A percentile compares a stretch with the other conserved stretches of the same genome.
phyloP scores from a whole-genome alignment of 768 basidiomycete species.

The Boletus rex-veris region DNA sequence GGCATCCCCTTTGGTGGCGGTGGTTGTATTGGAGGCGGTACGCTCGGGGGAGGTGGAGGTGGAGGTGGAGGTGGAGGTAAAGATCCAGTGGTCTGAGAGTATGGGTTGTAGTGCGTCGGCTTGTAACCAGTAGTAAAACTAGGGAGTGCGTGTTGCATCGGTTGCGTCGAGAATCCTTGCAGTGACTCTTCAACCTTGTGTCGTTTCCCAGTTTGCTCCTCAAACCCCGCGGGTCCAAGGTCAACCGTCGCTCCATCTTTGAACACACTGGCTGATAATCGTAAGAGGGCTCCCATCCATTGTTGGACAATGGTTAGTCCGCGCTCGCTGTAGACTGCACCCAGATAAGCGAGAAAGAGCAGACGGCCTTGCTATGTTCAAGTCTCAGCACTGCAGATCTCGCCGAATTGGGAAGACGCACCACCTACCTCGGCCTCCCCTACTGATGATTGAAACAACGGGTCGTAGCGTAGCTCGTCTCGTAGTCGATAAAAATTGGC shows the following conservation, averaged over 20 bases:
- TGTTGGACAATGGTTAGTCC: constrained; percentile 49
- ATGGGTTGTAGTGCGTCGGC: constrained; percentile 31
- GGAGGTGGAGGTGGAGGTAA: constrained; percentile 24
- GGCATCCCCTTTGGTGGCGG: constrained; percentile 34
- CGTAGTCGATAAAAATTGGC: constrained; percentile 35
- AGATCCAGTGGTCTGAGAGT: constrained; percentile 11
- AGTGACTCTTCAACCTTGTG: constrained; percentile 28
- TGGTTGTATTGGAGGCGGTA: constrained; percentile 33
- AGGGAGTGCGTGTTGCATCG: constrained; percentile 20
- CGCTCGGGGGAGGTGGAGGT: constrained; percentile 27
- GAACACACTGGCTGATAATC: constrained; percentile 20
- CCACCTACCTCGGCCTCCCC: constrained; percentile 38
- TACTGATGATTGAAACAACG: constrained; percentile 25
- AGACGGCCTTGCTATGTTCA: constrained; percentile 48
- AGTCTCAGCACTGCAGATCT: constrained; percentile 16
- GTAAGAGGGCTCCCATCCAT: constrained; percentile 52
- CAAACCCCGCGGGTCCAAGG: constrained; percentile 25
- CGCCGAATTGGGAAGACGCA: constrained; percentile 11
- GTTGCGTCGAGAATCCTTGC: constrained; percentile 31
- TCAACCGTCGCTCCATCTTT: constrained; percentile 12
- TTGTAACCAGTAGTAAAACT: constrained; percentile 17
- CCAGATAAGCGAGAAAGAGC: constrained; percentile 66
- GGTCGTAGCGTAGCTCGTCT: constrained; percentile 33
- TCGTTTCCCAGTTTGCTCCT: constrained; percentile 29
- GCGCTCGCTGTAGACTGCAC: constrained; percentile 55